These are phyloP conservation scores for Penicillium flavigenum DNA, from an alignment of 495 filamentous ascomycete species.

Conservation along the genomic window DNA sequence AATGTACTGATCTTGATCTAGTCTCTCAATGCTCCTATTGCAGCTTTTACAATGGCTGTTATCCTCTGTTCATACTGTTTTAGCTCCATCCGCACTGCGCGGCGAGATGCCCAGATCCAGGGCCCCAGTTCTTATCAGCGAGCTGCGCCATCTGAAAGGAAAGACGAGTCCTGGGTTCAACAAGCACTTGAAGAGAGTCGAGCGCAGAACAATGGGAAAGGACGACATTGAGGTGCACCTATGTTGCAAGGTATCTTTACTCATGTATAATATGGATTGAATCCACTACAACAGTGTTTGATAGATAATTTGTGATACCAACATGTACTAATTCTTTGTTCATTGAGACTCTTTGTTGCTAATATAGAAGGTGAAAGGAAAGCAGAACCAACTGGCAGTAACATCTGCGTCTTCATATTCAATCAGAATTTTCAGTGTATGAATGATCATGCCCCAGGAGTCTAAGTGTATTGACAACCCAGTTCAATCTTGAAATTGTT, in stretches of 20 bases:
- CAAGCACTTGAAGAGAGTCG: conserved; percentile 40
- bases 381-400: conserved; percentile 4
- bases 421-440: conserved; percentile 54
- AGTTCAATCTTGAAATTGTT: conserved; percentile 42
- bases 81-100: conserved; percentile 49
- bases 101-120: conserved; percentile 34
- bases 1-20: conserved; percentile 14
- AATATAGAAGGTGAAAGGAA: neutral
- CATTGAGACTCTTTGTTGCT: neutral
- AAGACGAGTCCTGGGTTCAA: conserved; percentile 38
- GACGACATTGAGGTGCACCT: neutral
- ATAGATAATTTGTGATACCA: conserved; percentile 4
- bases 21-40: conserved; percentile 50
- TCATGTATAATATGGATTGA: neutral
- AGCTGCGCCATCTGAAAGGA: conserved; percentile 6
- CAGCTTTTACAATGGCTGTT: conserved; percentile 51
- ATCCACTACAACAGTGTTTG: neutral
- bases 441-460: conserved; percentile 43
- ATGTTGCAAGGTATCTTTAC: neutral
- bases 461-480: conserved; percentile 31
- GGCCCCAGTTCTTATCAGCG: conserved; percentile 15
- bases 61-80: conserved; percentile 50
- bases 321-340: neutral
- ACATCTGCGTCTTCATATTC: conserved; percentile 24
- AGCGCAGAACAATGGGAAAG: conserved; percentile 14